Evolutionary conservation across 768 basidiomycete species (phyloP).

Genomic region (Cystofilobasidium macerans): DNA sequence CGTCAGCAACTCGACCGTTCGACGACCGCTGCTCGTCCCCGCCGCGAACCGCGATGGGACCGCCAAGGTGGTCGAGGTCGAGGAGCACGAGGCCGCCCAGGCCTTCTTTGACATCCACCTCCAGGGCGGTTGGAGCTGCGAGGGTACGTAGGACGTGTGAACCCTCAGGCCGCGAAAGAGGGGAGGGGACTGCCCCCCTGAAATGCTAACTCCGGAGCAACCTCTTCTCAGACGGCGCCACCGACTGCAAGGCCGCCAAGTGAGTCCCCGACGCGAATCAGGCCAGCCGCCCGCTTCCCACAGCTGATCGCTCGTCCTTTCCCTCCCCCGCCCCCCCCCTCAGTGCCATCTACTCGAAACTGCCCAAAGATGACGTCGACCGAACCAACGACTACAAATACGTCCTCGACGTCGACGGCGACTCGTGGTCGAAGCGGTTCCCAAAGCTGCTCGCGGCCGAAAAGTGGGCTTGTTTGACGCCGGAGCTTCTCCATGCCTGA

Average conservation of each 20-base stretch:
- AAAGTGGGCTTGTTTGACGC: slow-evolving; percentile 32
- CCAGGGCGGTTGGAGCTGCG: slow-evolving; percentile 37
- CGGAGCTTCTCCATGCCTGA: not conserved
- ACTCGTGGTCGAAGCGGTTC: slow-evolving; percentile 40
- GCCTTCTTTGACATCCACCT: slow-evolving; percentile 39
- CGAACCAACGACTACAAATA: slow-evolving; percentile 39
- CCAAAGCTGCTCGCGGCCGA: slow-evolving; percentile 38
- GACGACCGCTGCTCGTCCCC: slow-evolving; percentile 34
- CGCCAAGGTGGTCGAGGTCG: slow-evolving; percentile 30
- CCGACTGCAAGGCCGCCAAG: slow-evolving; percentile 11
- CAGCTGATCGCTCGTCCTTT: not conserved
- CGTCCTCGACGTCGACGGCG: slow-evolving; percentile 40
- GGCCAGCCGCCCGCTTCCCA: no score
- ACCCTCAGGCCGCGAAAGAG: not conserved
- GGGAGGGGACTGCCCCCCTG: not conserved
- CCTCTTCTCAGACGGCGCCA: not conserved
- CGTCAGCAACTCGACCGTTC: slow-evolving; percentile 31
- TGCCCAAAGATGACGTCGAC: slow-evolving; percentile 34
- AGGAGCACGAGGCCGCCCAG: slow-evolving; percentile 32
- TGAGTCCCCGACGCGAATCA: not conserved
- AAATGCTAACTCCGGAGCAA: not conserved
- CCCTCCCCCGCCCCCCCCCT: not conserved
- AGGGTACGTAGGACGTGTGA: slow-evolving; percentile 26
- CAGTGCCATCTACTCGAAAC: slow-evolving; percentile 1
- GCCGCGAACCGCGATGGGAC: slow-evolving; percentile 32